phyloP scores from a whole-genome alignment of 768 basidiomycete genomes.

The Tubosaeta sp. region DNA sequence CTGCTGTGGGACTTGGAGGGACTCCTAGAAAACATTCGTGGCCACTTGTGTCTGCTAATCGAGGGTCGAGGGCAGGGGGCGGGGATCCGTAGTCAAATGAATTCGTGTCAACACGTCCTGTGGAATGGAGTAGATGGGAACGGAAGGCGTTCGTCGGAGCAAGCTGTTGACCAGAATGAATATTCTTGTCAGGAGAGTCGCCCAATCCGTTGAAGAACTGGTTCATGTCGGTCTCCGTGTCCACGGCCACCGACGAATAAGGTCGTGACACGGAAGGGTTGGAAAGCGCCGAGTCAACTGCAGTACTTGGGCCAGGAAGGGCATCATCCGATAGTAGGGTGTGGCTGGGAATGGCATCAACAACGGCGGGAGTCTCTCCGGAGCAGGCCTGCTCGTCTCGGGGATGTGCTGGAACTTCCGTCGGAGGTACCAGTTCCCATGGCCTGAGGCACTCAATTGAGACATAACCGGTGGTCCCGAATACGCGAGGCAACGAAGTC shows the following conservation, averaged over 20 bases:
- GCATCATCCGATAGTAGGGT: neutral
- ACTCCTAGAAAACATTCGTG: constrained; percentile 25
- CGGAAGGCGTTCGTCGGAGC: constrained; percentile 5
- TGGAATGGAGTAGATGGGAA: constrained; percentile 5
- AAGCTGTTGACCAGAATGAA: neutral
- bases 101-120: neutral
- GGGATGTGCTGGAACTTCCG: neutral
- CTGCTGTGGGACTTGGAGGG: constrained; percentile 22
- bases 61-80: constrained; percentile 5
- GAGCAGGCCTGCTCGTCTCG: neutral
- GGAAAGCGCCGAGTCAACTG: neutral
- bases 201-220: constrained; percentile 25
- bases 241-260: constrained; percentile 2
- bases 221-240: constrained; percentile 23
- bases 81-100: constrained; percentile 5
- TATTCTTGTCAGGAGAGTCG: constrained; percentile 18
- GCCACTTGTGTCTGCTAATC: constrained; percentile 3
- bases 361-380: neutral
- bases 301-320: neutral
- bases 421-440: constrained; percentile 14
- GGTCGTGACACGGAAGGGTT: neutral
- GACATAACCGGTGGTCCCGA: constrained; percentile 8
- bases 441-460: constrained; percentile 5
- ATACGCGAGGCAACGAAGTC: constrained; percentile 1
- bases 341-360: neutral